A percentile compares a stretch with the other conserved stretches of the same genome.
These are phyloP conservation scores for Calocera cornea DNA, from an alignment of 768 basidiomycete genomes.

Conservation along the genomic window DNA sequence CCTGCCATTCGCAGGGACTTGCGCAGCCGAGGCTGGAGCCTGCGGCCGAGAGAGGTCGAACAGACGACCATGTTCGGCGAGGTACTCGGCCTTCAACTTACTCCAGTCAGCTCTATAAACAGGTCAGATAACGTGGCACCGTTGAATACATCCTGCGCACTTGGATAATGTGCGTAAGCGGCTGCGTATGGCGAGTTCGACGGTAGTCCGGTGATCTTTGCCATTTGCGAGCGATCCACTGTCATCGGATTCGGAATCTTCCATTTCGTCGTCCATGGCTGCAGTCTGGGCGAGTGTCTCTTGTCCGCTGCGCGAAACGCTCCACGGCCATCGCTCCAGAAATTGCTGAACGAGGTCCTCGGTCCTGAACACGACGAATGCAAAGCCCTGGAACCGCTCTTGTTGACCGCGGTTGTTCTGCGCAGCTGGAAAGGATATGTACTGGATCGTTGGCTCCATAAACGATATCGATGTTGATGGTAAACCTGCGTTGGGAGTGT, in stretches of 20 bases:
- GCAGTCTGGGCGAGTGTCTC: background rate
- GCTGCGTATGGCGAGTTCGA: background rate
- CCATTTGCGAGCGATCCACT: conserved; percentile 35
- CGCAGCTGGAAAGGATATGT: conserved; percentile 38
- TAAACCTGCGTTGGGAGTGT: conserved; percentile 2
- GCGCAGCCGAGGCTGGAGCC: background rate
- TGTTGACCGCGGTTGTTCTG: conserved; percentile 43
- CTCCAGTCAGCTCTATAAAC: conserved; percentile 47
- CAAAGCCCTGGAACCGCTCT: conserved; percentile 52
- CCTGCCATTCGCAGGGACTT: background rate
- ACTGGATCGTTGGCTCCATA: conserved; percentile 31
- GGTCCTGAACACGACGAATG: conserved; percentile 45
- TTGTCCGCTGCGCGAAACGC: conserved; percentile 7
- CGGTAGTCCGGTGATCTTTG: conserved; percentile 40
- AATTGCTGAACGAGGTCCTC: conserved; percentile 32
- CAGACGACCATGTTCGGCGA: conserved; percentile 44
- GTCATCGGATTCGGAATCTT: conserved; percentile 8
- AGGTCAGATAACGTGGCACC: background rate
- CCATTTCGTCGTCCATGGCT: conserved; percentile 2
- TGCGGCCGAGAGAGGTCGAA: conserved; percentile 32
- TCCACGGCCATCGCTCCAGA: conserved; percentile 51
- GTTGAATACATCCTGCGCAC: no score
- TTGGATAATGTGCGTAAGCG: background rate
- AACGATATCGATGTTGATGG: conserved; percentile 2
- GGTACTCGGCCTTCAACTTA: conserved; percentile 50